Base-by-base conservation (phyloP, 306 rosid species). In the Senna tora region DNA sequence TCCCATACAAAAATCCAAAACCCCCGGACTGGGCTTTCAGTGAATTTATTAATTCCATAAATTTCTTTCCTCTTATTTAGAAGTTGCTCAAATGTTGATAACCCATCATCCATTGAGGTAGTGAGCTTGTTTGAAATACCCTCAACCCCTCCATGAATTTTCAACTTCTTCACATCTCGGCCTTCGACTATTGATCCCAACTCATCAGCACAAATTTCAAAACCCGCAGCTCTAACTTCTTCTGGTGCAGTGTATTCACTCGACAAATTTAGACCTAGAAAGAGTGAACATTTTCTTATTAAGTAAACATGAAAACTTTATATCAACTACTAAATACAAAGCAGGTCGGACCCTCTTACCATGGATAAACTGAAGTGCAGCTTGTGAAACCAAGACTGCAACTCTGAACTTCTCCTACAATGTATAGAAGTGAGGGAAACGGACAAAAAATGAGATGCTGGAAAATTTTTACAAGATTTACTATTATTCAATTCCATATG, bases 311-410 rank as follows among this genome's bases (percentile, higher is more conserved):
- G 41, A 58, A 71, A 38, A 28, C 28, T 19, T 49, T 5, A 12
- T 36, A 72, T 42, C 47, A 59, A 76, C 30, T 15, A 6, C 28
- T 45, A 59, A 32, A 77, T 33, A 16, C 4, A 9, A 9, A 42
- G 60, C 32, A 58, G 33, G 58, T 76, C 72, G 68, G 30, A 74
- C 30, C 67, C 45, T 41, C 86, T 80, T 81, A 91, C 99, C 97
- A 53, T 91, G 87, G 72, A 94, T 91, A 82, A 94, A 94, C 80
- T 94, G 97, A 64, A 94, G 99, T 12, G 99, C 99, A 66, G 99
- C 99, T 89, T 94, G 97, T 38, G 99, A 94, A 76, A 94, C 99
- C 89, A 94, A 81, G 79, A 94, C 94, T 65, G 99, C 99, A 73
- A 94, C 96, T 88, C 97, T 85, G 81, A 94, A 91, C 85, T 94